Conservation (phyloP, 129 eudicot species). For the Artemisia annua region DNA sequence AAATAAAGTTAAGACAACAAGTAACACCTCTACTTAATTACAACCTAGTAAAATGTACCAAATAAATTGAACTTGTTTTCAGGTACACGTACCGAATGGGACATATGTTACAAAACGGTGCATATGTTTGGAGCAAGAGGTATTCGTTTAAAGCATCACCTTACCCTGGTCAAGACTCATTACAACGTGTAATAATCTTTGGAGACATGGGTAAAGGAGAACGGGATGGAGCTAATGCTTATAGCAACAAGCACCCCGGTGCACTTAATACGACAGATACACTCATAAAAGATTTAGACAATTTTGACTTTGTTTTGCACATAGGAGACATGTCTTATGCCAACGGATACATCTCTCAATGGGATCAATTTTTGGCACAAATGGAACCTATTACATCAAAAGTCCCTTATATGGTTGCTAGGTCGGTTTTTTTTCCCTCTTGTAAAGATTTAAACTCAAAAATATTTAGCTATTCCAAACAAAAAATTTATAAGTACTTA, state of each 20-base stretch:
- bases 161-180: constrained; percentile 75
- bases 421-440: constrained; percentile 27
- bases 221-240: constrained; percentile 79
- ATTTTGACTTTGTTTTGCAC: constrained; percentile 67
- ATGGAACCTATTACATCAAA: constrained; percentile 67
- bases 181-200: constrained; percentile 65
- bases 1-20: too few relatives aligned
- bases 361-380: constrained; percentile 82
- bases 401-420: constrained; percentile 77
- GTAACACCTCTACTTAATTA: too few relatives aligned
- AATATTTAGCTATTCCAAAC: too few relatives aligned
- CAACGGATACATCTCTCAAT: constrained; percentile 75
- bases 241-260: constrained; percentile 71
- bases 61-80: constrained; percentile 5
- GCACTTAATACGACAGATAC: constrained; percentile 68
- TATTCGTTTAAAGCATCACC: constrained; percentile 76
- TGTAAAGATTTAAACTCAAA: neutral
- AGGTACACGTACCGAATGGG: constrained; percentile 74
- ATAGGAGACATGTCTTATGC: constrained; percentile 71
- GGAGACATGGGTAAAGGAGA: constrained; percentile 94
- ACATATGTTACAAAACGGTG: constrained; percentile 50
- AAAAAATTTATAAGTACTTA: neutral
- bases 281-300: constrained; percentile 56
- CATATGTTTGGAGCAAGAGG: constrained; percentile 52
- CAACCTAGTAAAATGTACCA: too few relatives aligned